Evolutionary conservation across 2,329 filamentous ascomycete genomes (phyloP), one percentile per base, ranked within the genome.

Genomic region (Fusarium euwallaceae): DNA sequence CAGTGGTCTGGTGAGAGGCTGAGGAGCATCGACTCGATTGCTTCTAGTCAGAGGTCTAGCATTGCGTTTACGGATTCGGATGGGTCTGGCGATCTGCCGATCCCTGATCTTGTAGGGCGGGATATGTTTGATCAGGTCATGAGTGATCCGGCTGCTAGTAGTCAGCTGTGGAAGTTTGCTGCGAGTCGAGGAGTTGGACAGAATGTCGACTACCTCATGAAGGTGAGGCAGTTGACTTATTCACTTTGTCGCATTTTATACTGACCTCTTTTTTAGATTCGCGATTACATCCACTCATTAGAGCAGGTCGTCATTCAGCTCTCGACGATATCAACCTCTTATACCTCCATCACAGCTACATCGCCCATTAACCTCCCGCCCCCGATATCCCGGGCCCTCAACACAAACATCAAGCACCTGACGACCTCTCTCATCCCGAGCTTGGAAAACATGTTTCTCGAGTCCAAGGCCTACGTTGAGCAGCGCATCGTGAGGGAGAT

Each of bases 101-200:
- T 86, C 39, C 82, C 85, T 1, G 85, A 88, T 61, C 87, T 90
- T 69, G 84, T 89, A 63, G 84, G 86, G 24, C 80, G 81, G 6
- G 87, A 88, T 29, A 84, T 87, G 27, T 87, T 90, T 65, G 84
- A 86, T 55, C 81, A 87, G 71, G 87, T 87, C 2, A 82, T 90
- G 58, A 83, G 85, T 70, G 86, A 89, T 70, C 85, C 86, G 0
- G 82, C 81, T 5, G 87, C 87, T 1, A 84, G 84, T 2, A 82
- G 85, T 66, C 84, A 86, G 36, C 79, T 91, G 22, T 82, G 85
- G 65, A 84, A 83, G 51, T 90, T 89, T 76, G 87, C 88, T n/a
- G 84, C 86, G 58, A 83, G 79, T 34, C 81, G 83, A 36, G 83
- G 86, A 37, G 85, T 84, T 65, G 85, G 83, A 2, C 85, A 88